A percentile compares a stretch with the other conserved stretches of the same genome.
Conservation (phyloP, 2,329 filamentous ascomycete genomes). For the Nigrospora sphaerica region DNA sequence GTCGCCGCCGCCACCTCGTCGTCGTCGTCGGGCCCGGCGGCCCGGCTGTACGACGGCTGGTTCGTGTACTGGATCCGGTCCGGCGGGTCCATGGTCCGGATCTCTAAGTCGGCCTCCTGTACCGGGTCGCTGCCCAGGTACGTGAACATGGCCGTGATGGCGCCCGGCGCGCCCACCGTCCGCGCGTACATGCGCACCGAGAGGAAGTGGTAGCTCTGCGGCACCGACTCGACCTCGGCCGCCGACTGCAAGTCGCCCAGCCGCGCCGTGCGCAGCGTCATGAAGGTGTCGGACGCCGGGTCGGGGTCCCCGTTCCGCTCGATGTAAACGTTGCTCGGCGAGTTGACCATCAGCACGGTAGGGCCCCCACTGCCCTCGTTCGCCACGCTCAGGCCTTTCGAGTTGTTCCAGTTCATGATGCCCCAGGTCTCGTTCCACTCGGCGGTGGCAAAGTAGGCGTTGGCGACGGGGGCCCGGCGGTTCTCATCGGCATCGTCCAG, state of each 20-base stretch:
- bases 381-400: neutral
- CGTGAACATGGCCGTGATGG: constrained; percentile 45
- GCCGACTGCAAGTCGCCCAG: constrained; percentile 37
- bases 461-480: constrained; percentile 17
- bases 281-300: constrained; percentile 27
- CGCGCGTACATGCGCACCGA: constrained; percentile 44
- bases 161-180: constrained; percentile 37
- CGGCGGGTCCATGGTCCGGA: constrained; percentile 36
- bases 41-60: constrained; percentile 41
- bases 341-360: constrained; percentile 27
- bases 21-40: constrained; percentile 21
- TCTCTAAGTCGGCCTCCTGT: constrained; percentile 49
- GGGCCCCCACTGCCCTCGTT: constrained; percentile 14
- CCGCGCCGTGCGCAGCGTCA: constrained; percentile 40
- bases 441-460: constrained; percentile 22
- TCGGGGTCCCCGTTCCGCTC: constrained; percentile 25
- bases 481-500: constrained; percentile 16
- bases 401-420: constrained; percentile 24
- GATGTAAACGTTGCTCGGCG: constrained; percentile 36
- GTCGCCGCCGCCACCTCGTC: constrained; percentile 37
- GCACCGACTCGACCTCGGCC: constrained; percentile 37
- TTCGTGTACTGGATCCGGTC: constrained; percentile 51
- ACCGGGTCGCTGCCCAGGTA: constrained; percentile 34
- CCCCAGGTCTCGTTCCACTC: constrained; percentile 22
- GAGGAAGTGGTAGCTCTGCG: constrained; percentile 25